These are phyloP conservation scores for Tetradesmus obliquus DNA, from an alignment of 139 green algal genomes.

Conservation along the genomic window DNA sequence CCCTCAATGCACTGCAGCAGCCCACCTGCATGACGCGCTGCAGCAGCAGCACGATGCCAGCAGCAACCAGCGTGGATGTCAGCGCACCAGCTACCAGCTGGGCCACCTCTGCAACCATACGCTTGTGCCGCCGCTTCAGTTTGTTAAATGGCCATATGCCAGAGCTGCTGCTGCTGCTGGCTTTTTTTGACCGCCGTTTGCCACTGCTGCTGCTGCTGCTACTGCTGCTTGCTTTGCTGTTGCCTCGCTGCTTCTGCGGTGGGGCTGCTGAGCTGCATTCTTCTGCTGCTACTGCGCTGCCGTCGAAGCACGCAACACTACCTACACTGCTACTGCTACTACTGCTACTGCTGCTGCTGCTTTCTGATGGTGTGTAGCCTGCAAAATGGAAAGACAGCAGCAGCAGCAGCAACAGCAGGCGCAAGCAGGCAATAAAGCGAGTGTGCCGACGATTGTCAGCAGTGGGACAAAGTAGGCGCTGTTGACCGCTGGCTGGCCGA, in stretches of 20 bases:
- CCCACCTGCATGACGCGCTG: conserved; percentile 13
- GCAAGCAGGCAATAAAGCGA: background rate
- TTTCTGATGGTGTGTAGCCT: no score
- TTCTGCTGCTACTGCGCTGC: background rate
- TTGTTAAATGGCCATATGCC: background rate
- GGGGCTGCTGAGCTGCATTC: background rate
- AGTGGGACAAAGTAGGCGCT: background rate
- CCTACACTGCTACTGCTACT: background rate
- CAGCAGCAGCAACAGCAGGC: background rate
- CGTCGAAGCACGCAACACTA: background rate
- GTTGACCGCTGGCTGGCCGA: background rate
- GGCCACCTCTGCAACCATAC: background rate
- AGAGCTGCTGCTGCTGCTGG: background rate
- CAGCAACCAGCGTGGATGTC: background rate
- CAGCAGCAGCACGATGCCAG: background rate
- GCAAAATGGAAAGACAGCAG: background rate
- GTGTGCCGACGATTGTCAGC: background rate
- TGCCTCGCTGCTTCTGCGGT: background rate
- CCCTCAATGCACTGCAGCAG: background rate
- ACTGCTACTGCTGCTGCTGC: background rate
- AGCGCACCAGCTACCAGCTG: background rate
- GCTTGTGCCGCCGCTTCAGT: conserved; percentile 6
- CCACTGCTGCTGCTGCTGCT: background rate
- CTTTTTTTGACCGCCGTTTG: background rate
- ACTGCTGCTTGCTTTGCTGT: background rate